Percentiles rank a stretch among this genome's conserved stretches.
These are phyloP conservation scores for Cytospora mali DNA, from an alignment of 2,329 filamentous ascomycete species.

Conservation along the genomic window DNA sequence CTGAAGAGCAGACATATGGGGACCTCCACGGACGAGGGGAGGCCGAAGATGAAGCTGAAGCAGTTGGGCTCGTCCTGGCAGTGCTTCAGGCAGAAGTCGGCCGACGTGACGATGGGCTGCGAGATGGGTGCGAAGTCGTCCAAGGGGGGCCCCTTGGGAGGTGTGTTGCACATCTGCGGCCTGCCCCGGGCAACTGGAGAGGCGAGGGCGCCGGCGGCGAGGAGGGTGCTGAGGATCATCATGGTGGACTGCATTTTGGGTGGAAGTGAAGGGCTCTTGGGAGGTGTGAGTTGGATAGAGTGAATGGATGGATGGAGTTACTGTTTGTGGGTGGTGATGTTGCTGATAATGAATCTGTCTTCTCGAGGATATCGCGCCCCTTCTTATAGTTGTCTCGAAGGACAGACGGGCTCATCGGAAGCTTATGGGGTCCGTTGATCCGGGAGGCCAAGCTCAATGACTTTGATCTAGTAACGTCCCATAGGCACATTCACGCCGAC, in stretches of 20 bases:
- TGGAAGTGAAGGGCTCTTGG: not conserved
- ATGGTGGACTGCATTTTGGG: not conserved
- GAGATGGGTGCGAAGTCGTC: not conserved
- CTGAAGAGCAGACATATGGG: not conserved
- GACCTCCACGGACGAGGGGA: not conserved
- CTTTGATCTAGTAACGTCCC: not conserved
- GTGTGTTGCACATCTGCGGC: not conserved
- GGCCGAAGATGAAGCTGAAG: not conserved
- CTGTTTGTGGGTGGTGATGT: not conserved
- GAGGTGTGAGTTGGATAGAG: not conserved
- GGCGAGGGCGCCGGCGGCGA: not conserved
- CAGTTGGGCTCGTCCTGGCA: not conserved
- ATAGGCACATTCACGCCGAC: not conserved
- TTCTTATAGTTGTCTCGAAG: not conserved
- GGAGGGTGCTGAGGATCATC: conserved; percentile 1
- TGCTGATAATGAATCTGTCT: not conserved
- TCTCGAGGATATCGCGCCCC: not conserved
- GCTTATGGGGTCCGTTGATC: not conserved
- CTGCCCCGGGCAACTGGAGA: not conserved
- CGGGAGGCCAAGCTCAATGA: not conserved
- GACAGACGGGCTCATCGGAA: too few species aligned
- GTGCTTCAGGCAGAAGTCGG: not conserved
- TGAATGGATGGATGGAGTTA: not conserved
- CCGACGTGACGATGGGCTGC: not conserved
- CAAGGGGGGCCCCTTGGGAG: not conserved